Evolutionary conservation across 2,329 filamentous ascomycete species (phyloP), one percentile per base, ranked within the genome.

Genomic region (Colletotrichum sp.): DNA sequence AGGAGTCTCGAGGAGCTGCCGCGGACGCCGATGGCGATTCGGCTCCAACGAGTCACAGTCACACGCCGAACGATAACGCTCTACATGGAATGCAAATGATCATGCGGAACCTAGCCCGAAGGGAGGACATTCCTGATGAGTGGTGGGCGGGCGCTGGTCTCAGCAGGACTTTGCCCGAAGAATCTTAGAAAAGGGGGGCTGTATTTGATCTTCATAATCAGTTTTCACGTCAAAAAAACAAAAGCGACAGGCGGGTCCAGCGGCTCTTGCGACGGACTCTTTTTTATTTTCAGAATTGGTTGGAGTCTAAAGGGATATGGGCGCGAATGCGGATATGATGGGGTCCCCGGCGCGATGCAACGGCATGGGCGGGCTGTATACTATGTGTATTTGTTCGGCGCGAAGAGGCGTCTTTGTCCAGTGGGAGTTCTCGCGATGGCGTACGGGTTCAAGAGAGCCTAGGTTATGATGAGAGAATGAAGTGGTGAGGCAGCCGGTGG

Each of bases 111-210:
- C 88, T 98, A 71, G 92, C 93, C 39, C 89, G 91, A 21, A 88
- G 94, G 28, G 91, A 95, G 81, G 94, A 96, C 79, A 93, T 97
- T 70, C 94, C 95, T 0, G 95, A 97, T 77, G 93, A 95, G 78
- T 96, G 94, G 92, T 98, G 95, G 95, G 91, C 91, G 75, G 90
- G 91, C 80, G 93, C 90, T 75, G 93, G 93, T 57, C 88, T 95
- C 78, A 92, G 89, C 80, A 90, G 92, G 77, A 93, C 88, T 16
- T 84, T 92, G 71, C 84, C 86, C 21, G 85, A 83, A 44, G 87
- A 87, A 69, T 84, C 84, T 15, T 81, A 36, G 63, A 57, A 18
- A 52, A 18, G 6, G 21, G 68, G 44, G 39, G 28, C 30, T 34
- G 13, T 18, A 18, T 49, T 18, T 32, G 18, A 60, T 68, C 24